Percentiles rank a stretch among this genome's conserved stretches.
Conservation (phyloP, 257 asterid genomes). For the Przewalskia tangutica region DNA sequence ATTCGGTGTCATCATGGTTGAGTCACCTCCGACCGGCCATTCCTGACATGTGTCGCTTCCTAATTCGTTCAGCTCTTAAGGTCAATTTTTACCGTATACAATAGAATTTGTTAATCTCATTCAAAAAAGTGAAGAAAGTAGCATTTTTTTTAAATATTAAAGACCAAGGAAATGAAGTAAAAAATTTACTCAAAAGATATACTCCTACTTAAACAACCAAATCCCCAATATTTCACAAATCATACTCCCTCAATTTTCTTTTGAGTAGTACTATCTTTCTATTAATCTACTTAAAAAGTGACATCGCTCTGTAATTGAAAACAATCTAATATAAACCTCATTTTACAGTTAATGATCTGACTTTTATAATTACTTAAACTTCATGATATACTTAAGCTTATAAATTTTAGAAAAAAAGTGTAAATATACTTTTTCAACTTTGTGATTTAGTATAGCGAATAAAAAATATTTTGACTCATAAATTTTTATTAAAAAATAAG, state of each 20-base stretch:
- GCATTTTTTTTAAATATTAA: background rate
- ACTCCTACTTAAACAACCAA: background rate
- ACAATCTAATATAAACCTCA: background rate
- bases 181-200: background rate
- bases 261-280: background rate
- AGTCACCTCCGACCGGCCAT: no score
- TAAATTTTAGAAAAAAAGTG: background rate
- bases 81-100: no score
- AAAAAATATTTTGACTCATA: no score
- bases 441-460: no score
- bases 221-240: background rate
- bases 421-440: no score
- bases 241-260: background rate
- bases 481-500: no score
- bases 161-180: background rate
- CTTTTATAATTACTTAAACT: background rate
- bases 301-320: background rate
- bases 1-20: no score
- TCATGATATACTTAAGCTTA: background rate
- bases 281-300: background rate
- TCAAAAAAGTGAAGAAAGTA: background rate
- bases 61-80: no score
- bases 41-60: no score
- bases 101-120: background rate
- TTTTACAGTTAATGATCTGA: background rate